Evolutionary conservation across 805 yeast genomes (phyloP).

Genomic region (Kodamaea hsintzibuensis): DNA sequence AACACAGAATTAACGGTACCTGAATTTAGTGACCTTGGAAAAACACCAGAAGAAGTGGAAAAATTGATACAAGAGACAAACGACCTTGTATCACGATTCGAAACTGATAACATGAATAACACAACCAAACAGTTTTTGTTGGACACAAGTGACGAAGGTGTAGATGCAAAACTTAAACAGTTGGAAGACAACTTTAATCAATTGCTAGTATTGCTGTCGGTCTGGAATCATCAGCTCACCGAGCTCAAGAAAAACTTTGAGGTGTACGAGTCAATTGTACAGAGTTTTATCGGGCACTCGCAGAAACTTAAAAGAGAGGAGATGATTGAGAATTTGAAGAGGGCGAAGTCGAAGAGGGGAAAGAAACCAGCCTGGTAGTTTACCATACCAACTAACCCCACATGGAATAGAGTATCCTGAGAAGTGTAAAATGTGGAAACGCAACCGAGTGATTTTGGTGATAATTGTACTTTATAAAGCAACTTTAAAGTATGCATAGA

Average conservation of each 20-base stretch:
- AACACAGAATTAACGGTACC: constrained; percentile 24
- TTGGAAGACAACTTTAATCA: constrained; percentile 26
- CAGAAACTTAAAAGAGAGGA: constrained; percentile 68
- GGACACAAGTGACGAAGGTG: constrained; percentile 16
- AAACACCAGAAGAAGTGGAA: constrained; percentile 29
- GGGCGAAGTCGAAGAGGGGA: constrained; percentile 4
- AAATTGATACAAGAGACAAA: constrained; percentile 26
- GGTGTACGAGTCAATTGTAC: constrained; percentile 84
- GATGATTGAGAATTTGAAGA: constrained; percentile 30
- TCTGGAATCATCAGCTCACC: constrained; percentile 54
- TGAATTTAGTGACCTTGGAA: constrained; percentile 29
- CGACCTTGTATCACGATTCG: constrained; percentile 30
- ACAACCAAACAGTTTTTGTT: constrained; percentile 28
- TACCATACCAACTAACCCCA: not conserved
- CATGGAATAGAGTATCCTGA: not conserved
- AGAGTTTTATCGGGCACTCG: constrained; percentile 86
- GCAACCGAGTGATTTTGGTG: too few species aligned
- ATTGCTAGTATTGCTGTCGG: constrained; percentile 31
- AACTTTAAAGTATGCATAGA: too few species aligned
- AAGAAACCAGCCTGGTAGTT: constrained; percentile 4
- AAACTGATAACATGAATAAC: constrained; percentile 35
- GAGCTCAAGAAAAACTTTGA: constrained; percentile 63
- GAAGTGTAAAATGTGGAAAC: too few species aligned
- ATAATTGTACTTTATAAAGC: too few species aligned
- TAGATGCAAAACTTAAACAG: constrained; percentile 34